Conservation (phyloP, 768 basidiomycete species). For the Glaciozyma martinii region DNA sequence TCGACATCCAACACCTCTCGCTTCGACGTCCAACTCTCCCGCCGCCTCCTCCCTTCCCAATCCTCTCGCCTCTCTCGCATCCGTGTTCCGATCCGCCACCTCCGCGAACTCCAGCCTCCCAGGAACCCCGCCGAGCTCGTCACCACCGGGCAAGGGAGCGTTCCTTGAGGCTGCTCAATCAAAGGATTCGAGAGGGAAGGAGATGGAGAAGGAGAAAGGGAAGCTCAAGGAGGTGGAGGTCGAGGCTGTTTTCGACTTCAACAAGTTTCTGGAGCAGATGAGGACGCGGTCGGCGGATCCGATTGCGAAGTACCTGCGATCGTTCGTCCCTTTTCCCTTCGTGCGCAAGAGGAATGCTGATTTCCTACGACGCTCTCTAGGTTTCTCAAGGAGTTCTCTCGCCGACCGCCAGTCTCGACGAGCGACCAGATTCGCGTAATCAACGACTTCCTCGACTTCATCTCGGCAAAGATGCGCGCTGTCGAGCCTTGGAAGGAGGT, state of each 20-base stretch:
- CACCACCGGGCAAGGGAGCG: not conserved
- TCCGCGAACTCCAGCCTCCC: not conserved
- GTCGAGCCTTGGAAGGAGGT: conserved; percentile 49
- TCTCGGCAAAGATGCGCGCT: conserved; percentile 74
- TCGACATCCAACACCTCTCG: not conserved
- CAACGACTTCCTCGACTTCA: conserved; percentile 90
- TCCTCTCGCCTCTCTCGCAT: not conserved
- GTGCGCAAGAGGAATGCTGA: not conserved
- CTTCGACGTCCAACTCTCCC: not conserved
- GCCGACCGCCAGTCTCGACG: conserved; percentile 42
- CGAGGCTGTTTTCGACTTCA: conserved; percentile 65
- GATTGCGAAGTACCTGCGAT: conserved; percentile 87
- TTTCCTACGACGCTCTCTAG: conserved; percentile 42
- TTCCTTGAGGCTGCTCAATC: too few relatives aligned
- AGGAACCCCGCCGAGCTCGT: not conserved
- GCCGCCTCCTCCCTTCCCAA: not conserved
- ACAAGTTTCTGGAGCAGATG: conserved; percentile 90
- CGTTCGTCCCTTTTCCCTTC: conserved; percentile 52
- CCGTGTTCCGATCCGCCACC: not conserved
- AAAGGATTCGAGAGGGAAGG: not conserved
- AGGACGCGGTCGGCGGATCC: conserved; percentile 78
- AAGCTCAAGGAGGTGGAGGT: conserved; percentile 3
- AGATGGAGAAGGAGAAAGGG: not conserved
- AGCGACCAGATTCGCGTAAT: conserved; percentile 92
- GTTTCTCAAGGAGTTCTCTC: conserved; percentile 75